These are phyloP conservation scores for Phoenix dactylifera DNA, from an alignment of 176 grass and related monocot genomes.

Conservation along the genomic window DNA sequence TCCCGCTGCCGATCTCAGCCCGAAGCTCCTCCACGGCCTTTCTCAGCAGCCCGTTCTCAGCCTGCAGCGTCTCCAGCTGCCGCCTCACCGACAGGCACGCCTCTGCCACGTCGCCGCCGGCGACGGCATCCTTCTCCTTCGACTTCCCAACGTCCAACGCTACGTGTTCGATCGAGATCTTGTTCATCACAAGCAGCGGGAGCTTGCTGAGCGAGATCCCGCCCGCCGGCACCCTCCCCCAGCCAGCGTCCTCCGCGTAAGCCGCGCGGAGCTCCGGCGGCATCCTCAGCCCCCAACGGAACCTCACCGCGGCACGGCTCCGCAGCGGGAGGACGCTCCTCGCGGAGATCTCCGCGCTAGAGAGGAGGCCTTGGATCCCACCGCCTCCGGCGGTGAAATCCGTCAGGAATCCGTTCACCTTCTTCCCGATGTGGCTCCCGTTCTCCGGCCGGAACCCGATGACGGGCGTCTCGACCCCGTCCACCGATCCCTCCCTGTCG, in stretches of 20 bases:
- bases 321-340: slow-evolving; percentile 58
- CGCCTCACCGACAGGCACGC: slow-evolving; percentile 20
- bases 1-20: slow-evolving; percentile 23
- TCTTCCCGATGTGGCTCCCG: slow-evolving; percentile 13
- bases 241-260: slow-evolving; percentile 7
- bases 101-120: background rate
- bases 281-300: slow-evolving; percentile 65
- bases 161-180: slow-evolving; percentile 66
- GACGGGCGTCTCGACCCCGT: background rate
- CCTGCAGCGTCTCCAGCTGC: slow-evolving; percentile 51
- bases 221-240: slow-evolving; percentile 12
- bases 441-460: slow-evolving; percentile 1
- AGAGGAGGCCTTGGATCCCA: slow-evolving; percentile 36
- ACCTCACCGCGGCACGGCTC: slow-evolving; percentile 43
- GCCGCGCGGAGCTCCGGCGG: slow-evolving; percentile 40
- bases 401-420: slow-evolving; percentile 33
- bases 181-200: slow-evolving; percentile 76
- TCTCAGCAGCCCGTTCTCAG: slow-evolving; percentile 49
- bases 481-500: background rate
- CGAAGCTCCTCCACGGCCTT: slow-evolving; percentile 60
- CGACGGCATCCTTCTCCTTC: background rate
- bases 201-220: slow-evolving; percentile 41
- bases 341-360: slow-evolving; percentile 56
- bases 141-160: slow-evolving; percentile 3
- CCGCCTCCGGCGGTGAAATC: slow-evolving; percentile 30